These are phyloP conservation scores for Zymoseptoria brevis DNA, from an alignment of 2,329 filamentous ascomycete genomes.

Conservation along the genomic window DNA sequence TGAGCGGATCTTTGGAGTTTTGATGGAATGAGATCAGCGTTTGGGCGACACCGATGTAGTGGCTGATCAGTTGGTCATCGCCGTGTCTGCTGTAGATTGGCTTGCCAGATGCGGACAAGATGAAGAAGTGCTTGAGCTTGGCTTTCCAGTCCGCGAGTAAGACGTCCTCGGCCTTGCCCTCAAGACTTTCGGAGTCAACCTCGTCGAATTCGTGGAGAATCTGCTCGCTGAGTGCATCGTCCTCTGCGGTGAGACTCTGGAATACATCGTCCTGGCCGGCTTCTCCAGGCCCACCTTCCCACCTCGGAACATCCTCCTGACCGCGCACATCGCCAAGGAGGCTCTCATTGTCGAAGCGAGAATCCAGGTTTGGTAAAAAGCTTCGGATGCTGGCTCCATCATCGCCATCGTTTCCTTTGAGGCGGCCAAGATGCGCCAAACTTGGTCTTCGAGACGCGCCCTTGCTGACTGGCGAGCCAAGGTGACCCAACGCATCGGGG, in stretches of 20 bases:
- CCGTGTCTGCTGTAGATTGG: conserved; percentile 96
- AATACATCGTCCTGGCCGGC: conserved; percentile 51
- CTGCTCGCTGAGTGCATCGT: conserved; percentile 47
- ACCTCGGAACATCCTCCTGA: conserved; percentile 59
- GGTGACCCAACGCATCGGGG: conserved; percentile 42
- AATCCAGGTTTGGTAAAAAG: conserved; percentile 55
- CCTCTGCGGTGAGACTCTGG: conserved; percentile 44
- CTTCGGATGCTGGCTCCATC: conserved; percentile 61
- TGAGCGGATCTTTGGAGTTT: conserved; percentile 65
- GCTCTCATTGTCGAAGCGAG: conserved; percentile 68
- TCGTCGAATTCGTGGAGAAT: conserved; percentile 74
- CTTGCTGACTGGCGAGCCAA: conserved; percentile 22
- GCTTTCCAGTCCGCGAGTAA: conserved; percentile 72
- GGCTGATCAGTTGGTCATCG: conserved; percentile 79
- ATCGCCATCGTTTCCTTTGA: conserved; percentile 46
- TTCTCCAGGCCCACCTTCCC: conserved; percentile 56
- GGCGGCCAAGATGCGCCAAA: conserved; percentile 32
- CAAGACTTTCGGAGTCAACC: conserved; percentile 52
- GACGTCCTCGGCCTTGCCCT: conserved; percentile 47
- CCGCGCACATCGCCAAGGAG: conserved; percentile 64
- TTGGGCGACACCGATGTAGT: conserved; percentile 89
- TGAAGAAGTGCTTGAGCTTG: conserved; percentile 95
- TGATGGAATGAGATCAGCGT: conserved; percentile 98
- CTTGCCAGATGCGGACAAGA: conserved; percentile 91
- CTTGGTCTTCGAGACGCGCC: conserved; percentile 34